phyloP scores from a whole-genome alignment of 352 stramenopile species.

The Pythium myriotylum region DNA sequence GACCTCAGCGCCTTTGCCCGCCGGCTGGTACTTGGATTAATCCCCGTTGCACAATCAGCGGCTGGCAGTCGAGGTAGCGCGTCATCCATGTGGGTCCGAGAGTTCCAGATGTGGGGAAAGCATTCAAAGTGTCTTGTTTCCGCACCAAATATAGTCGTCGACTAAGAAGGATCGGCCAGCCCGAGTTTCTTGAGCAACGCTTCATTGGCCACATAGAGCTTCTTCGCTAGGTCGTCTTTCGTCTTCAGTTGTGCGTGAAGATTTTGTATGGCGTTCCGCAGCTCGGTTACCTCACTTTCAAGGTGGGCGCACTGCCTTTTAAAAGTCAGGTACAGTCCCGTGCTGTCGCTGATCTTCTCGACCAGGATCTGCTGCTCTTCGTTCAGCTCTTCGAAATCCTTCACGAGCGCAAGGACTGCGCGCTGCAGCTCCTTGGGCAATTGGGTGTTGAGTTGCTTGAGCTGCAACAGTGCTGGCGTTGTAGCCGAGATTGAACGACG shows the following conservation, averaged over 20 bases:
- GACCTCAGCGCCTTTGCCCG: background rate
- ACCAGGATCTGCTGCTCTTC: slow-evolving; percentile 62
- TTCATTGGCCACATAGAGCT: slow-evolving; percentile 68
- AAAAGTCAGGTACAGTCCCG: slow-evolving; percentile 57
- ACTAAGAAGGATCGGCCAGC: slow-evolving; percentile 5
- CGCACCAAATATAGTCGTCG: slow-evolving; percentile 5
- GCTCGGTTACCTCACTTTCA: slow-evolving; percentile 39
- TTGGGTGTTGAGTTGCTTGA: slow-evolving; percentile 47
- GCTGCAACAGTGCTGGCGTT: slow-evolving; percentile 26
- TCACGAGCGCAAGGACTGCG: slow-evolving; percentile 47
- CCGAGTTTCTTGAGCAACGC: slow-evolving; percentile 52
- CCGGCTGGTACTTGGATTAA: background rate
- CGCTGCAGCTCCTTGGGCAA: slow-evolving; percentile 50
- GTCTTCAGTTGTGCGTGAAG: slow-evolving; percentile 45
- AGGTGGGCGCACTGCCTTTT: slow-evolving; percentile 54
- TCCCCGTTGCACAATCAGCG: too few relatives aligned
- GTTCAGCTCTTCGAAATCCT: slow-evolving; percentile 59
- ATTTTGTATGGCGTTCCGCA: slow-evolving; percentile 34
- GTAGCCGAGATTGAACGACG: background rate
- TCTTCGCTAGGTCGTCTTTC: slow-evolving; percentile 61
- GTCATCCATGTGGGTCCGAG: slow-evolving; percentile 11
- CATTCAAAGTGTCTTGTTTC: background rate
- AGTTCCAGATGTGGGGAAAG: too few relatives aligned
- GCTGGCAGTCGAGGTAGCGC: slow-evolving; percentile 12
- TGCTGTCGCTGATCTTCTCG: slow-evolving; percentile 60